Percentiles rank a stretch among this genome's conserved stretches.
Conservation (phyloP, 2,329 filamentous ascomycete species). For the Hymenoscyphus infarciens region DNA sequence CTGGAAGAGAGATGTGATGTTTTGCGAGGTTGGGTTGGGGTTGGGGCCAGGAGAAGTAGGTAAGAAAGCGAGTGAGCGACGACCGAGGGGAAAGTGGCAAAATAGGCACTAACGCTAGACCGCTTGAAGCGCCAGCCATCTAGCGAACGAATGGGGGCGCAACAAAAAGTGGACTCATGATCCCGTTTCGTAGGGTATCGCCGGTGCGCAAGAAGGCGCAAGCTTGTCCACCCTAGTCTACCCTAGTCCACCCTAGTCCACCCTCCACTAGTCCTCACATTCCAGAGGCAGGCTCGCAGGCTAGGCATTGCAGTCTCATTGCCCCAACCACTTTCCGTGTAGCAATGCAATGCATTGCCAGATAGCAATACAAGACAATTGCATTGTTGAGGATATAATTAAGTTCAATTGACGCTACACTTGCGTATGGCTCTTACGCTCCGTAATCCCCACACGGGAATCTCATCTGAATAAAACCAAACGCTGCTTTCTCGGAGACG, state of each 20-base stretch:
- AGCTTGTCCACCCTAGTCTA: neutral
- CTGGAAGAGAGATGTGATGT: neutral
- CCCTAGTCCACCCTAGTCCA: too few relatives aligned
- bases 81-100: slow-evolving; percentile 2
- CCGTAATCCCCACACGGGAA: neutral
- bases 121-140: neutral
- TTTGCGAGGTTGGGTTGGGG: slow-evolving; percentile 1
- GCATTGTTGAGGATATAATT: neutral
- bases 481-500: neutral
- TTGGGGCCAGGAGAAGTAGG: neutral
- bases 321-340: neutral
- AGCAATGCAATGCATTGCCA: neutral
- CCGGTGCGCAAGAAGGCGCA: neutral
- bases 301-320: neutral
- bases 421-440: neutral
- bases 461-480: slow-evolving; percentile 3
- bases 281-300: neutral
- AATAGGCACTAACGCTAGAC: slow-evolving; percentile 1
- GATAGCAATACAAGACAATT: too few relatives aligned
- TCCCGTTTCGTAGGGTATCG: slow-evolving; percentile 2
- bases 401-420: neutral
- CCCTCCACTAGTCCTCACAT: neutral
- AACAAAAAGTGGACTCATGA: neutral
- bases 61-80: slow-evolving; percentile 3
- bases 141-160: neutral